These are phyloP conservation scores for Cichorium intybus DNA, from an alignment of 140 eudicot species.

Conservation along the genomic window DNA sequence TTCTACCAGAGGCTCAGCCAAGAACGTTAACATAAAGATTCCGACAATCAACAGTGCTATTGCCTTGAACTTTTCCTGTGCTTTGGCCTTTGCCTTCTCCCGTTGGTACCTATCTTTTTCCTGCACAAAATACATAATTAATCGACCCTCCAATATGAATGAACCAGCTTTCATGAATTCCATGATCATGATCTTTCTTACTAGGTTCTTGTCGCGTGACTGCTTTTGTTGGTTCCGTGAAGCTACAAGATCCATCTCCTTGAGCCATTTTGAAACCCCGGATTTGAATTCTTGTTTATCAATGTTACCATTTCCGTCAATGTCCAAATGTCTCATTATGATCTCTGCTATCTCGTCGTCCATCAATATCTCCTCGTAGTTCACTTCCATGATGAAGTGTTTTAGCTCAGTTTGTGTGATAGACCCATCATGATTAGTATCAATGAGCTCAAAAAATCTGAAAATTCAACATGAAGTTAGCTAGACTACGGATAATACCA, in stretches of 20 bases:
- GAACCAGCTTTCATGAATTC: not conserved
- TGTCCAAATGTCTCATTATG: slow-evolving; percentile 28
- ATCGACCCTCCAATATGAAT: not conserved
- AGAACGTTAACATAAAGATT: slow-evolving; percentile 36
- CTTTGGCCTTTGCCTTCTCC: slow-evolving; percentile 36
- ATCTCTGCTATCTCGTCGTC: slow-evolving; percentile 15
- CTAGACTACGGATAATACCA: no score
- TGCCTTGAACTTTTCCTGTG: slow-evolving; percentile 32
- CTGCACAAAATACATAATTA: slow-evolving; percentile 4
- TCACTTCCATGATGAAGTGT: slow-evolving; percentile 11
- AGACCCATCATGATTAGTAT: not conserved
- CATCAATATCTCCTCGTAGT: slow-evolving; percentile 3
- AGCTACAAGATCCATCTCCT: not conserved
- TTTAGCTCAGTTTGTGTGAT: slow-evolving; percentile 17
- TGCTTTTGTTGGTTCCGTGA: slow-evolving; percentile 2
- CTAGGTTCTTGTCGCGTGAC: not conserved
- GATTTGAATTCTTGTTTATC: slow-evolving; percentile 18
- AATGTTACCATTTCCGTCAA: slow-evolving; percentile 20
- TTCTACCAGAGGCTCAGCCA: slow-evolving; percentile 66
- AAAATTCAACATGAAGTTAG: not conserved
- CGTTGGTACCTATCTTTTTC: slow-evolving; percentile 27
- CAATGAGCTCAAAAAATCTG: slow-evolving; percentile 7
- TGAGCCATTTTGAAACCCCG: slow-evolving; percentile 14
- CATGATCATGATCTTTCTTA: slow-evolving; percentile 7
- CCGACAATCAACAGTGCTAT: slow-evolving; percentile 41